phyloP scores from a whole-genome alignment of 306 rosid genomes.

The Ceratonia siliqua region DNA sequence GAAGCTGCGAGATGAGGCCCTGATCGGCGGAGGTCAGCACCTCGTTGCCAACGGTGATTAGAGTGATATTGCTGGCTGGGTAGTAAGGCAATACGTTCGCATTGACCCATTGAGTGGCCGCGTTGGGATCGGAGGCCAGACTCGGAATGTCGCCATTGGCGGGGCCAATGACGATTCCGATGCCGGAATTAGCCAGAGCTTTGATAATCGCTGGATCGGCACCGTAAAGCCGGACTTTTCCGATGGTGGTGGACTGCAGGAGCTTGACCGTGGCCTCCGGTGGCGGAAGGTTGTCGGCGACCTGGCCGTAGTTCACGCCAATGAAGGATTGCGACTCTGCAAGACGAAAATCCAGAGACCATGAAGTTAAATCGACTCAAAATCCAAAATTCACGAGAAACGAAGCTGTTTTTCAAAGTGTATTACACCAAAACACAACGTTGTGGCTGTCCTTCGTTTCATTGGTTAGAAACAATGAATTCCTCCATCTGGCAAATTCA shows the following conservation, averaged over 20 bases:
- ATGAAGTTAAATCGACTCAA: not conserved
- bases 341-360: not conserved
- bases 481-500: not conserved
- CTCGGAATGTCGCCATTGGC: constrained; percentile 66
- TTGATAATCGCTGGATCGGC: constrained; percentile 67
- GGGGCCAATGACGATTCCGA: constrained; percentile 62
- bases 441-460: not conserved
- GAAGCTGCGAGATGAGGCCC: constrained; percentile 55
- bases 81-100: constrained; percentile 69
- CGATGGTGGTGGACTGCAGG: constrained; percentile 67
- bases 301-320: constrained; percentile 86
- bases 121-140: constrained; percentile 66
- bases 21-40: constrained; percentile 58
- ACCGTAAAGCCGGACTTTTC: constrained; percentile 65
- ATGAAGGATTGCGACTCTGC: constrained; percentile 81
- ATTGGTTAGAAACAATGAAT: not conserved
- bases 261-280: constrained; percentile 54
- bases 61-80: constrained; percentile 65
- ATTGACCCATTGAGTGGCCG: constrained; percentile 69
- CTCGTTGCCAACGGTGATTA: constrained; percentile 86
- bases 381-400: not conserved
- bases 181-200: constrained; percentile 66
- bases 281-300: constrained; percentile 75
- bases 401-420: not conserved
- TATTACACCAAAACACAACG: not conserved